Conservation (phyloP, 2,329 filamentous ascomycete genomes). For the Penicillium sclerotigenum region DNA sequence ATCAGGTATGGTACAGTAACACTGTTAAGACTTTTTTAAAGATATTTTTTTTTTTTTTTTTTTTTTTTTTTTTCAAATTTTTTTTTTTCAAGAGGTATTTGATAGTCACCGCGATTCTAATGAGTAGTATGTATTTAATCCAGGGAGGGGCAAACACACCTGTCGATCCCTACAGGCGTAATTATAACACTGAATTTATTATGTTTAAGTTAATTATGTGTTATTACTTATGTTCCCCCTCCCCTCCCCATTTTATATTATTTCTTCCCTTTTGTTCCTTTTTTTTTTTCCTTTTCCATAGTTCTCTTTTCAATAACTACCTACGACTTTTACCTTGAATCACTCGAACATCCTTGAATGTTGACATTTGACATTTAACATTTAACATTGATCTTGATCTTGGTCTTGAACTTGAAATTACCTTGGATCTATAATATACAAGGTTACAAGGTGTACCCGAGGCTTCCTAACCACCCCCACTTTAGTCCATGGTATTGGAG, state of each 20-base stretch:
- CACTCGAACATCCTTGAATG: too few species aligned
- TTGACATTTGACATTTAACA: too few species aligned
- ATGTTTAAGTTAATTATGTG: slow-evolving; percentile 1
- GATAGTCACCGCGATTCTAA: background rate
- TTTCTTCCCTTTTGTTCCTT: background rate
- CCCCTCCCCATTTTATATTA: background rate
- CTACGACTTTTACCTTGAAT: background rate
- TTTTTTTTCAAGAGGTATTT: background rate
- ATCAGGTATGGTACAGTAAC: too few species aligned
- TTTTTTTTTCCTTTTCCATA: background rate
- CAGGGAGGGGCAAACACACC: slow-evolving; percentile 24
- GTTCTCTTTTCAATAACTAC: background rate
- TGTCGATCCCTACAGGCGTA: slow-evolving; percentile 13
- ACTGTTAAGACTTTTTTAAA: too few species aligned
- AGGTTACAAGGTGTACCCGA: background rate
- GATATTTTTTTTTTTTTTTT: background rate
- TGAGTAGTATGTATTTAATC: slow-evolving; percentile 2
- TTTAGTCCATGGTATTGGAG: background rate
- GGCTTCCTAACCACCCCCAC: background rate
- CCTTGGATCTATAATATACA: background rate
- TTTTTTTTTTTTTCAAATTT: background rate
- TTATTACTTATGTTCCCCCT: background rate
- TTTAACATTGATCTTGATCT: background rate
- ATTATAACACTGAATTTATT: slow-evolving; percentile 2
- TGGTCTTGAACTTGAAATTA: background rate